These are phyloP conservation scores for Benincasa hispida DNA, from an alignment of 306 rosid species.

Conservation along the genomic window DNA sequence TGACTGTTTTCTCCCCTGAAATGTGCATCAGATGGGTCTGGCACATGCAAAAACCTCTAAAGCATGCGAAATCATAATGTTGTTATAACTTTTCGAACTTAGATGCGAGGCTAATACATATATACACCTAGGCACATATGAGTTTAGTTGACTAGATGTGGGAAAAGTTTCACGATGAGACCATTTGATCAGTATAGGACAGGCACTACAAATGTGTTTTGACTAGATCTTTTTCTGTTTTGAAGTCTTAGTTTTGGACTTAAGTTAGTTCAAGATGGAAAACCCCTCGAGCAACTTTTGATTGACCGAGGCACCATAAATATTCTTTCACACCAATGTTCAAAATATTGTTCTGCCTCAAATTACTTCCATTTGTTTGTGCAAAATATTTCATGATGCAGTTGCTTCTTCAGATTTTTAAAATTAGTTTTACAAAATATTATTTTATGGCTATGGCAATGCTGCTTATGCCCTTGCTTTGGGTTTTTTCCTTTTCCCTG, in stretches of 20 bases:
- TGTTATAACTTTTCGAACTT: not conserved
- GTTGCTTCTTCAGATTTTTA: not conserved
- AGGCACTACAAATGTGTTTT: not conserved
- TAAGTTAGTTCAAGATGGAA: not conserved
- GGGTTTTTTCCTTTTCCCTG: not conserved
- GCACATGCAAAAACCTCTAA: not conserved
- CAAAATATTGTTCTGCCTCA: not conserved
- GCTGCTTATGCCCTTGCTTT: not conserved
- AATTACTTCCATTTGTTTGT: not conserved
- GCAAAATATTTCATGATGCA: not conserved
- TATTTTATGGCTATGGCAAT: not conserved
- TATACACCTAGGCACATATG: not conserved
- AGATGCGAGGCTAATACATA: not conserved
- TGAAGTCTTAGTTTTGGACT: constrained; percentile 3
- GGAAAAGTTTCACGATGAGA: not conserved
- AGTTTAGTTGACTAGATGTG: not conserved
- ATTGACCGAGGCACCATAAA: not conserved
- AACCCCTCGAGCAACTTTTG: not conserved
- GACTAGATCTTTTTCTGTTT: not conserved
- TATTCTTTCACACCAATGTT: not conserved
- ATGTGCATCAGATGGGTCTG: not conserved
- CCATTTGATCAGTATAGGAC: not conserved
- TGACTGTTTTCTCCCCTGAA: not conserved
- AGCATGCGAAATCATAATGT: not conserved
- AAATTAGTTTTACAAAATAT: not conserved